Percentiles rank a stretch among this genome's conserved stretches.
phyloP scores from a whole-genome alignment of 2,329 filamentous ascomycete species.

The Trichocomaceae sp. region DNA sequence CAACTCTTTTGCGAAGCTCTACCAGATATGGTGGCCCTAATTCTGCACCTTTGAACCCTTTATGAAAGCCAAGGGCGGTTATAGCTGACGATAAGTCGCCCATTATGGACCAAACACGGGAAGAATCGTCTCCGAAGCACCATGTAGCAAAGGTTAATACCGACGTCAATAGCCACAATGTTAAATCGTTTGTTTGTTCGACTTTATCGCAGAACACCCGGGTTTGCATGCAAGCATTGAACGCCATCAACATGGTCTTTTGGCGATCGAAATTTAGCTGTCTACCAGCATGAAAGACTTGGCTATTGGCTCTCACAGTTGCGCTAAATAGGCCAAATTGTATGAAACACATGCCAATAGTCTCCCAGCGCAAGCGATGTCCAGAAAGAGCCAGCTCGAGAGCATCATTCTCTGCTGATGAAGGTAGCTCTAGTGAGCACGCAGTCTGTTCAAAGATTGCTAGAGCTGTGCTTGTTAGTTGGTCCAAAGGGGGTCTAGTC shows the following conservation, averaged over 20 bases:
- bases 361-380: neutral
- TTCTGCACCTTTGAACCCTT: neutral
- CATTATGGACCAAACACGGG: neutral
- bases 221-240: neutral
- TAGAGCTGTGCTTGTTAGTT: neutral
- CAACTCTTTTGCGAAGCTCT: slow-evolving; percentile 1
- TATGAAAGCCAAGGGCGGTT: neutral
- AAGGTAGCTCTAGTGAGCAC: neutral
- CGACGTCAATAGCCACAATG: neutral
- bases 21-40: neutral
- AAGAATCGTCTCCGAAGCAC: slow-evolving; percentile 1
- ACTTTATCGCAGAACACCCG: neutral
- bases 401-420: neutral
- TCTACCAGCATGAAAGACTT: neutral
- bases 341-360: slow-evolving; percentile 1
- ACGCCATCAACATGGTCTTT: neutral
- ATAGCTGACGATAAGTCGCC: neutral
- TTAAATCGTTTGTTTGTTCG: slow-evolving; percentile 1
- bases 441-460: slow-evolving; percentile 3
- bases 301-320: neutral
- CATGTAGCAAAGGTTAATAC: neutral
- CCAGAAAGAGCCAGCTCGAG: neutral
- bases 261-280: neutral
- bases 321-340: neutral
- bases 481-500: neutral